These are phyloP conservation scores for Penstemon newberryi DNA, from an alignment of 257 asterid species.

Conservation along the genomic window DNA sequence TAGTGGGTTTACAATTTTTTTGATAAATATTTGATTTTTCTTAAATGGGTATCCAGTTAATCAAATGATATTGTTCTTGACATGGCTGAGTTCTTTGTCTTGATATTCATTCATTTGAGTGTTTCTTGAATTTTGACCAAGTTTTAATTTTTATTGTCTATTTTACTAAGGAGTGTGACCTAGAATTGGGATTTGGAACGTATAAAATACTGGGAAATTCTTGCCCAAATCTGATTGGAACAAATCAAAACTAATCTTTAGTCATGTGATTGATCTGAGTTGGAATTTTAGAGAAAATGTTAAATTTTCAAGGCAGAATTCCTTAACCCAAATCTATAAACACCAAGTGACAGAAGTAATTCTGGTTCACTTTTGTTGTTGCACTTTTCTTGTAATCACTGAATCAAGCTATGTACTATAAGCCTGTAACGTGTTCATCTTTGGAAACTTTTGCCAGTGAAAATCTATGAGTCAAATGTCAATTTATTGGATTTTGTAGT, in stretches of 20 bases:
- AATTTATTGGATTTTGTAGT: conserved; percentile 16
- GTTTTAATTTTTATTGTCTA: background rate
- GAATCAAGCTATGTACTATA: background rate
- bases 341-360: too few species aligned
- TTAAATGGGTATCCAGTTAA: conserved; percentile 3
- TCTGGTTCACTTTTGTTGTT: too few species aligned
- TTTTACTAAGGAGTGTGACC: too few species aligned
- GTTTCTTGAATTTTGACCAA: background rate
- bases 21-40: background rate
- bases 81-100: conserved; percentile 8
- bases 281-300: too few species aligned
- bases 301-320: too few species aligned
- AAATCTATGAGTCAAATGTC: background rate
- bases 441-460: background rate
- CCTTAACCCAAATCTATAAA: too few species aligned
- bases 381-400: too few species aligned
- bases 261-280: too few species aligned
- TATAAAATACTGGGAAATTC: too few species aligned
- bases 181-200: too few species aligned
- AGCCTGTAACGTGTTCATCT: background rate
- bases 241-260: too few species aligned
- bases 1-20: background rate
- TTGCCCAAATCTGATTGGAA: too few species aligned
- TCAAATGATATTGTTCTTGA: background rate
- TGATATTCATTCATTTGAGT: conserved; percentile 4